phyloP scores from a whole-genome alignment of 106 monocot species.

The Dactylorhiza incarnata region DNA sequence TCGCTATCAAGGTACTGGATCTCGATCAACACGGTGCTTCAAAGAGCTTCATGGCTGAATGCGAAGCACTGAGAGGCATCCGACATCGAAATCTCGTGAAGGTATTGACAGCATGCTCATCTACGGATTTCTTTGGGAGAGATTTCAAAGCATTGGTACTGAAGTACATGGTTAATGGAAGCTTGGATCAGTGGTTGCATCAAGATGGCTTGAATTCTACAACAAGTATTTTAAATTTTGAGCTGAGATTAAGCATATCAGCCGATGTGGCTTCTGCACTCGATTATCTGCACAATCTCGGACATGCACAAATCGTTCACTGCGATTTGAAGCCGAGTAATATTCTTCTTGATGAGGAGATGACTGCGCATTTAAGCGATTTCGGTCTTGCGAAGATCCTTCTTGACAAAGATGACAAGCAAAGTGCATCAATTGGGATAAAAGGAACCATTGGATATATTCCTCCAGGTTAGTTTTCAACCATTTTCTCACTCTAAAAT shows the following conservation, averaged over 20 bases:
- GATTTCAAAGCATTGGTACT: slow-evolving; percentile 8
- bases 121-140: slow-evolving; percentile 5
- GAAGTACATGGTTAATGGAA: slow-evolving; percentile 8
- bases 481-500: background rate
- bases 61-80: slow-evolving; percentile 1
- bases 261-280: slow-evolving; percentile 19
- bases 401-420: background rate
- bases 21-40: background rate
- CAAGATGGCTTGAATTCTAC: background rate
- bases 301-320: slow-evolving; percentile 10
- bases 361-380: slow-evolving; percentile 30
- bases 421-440: slow-evolving; percentile 12
- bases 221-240: background rate
- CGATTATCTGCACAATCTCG: slow-evolving; percentile 21
- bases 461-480: slow-evolving; percentile 30
- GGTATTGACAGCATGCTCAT: slow-evolving; percentile 5
- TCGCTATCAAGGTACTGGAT: slow-evolving; percentile 19
- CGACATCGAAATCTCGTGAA: slow-evolving; percentile 13
- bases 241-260: slow-evolving; percentile 16
- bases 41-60: slow-evolving; percentile 11
- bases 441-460: slow-evolving; percentile 47
- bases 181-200: slow-evolving; percentile 13
- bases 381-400: slow-evolving; percentile 31
- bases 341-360: slow-evolving; percentile 17
- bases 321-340: slow-evolving; percentile 27